phyloP scores from a whole-genome alignment of 805 yeast genomes.

The Priceomyces carsonii region DNA sequence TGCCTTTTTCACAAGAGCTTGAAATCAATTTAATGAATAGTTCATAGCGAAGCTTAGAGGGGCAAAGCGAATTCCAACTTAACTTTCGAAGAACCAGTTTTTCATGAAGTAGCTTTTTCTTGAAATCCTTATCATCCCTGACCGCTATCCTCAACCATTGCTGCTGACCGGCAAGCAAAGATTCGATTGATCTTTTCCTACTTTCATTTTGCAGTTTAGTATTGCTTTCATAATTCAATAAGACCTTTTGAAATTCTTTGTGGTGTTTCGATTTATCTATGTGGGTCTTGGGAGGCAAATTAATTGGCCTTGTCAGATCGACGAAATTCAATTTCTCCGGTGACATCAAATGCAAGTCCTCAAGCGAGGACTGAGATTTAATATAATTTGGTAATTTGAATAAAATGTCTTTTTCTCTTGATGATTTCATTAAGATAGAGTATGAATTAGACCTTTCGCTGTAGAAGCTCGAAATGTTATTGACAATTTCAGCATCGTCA shows the following conservation, averaged over 20 bases:
- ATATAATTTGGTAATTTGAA: slow-evolving; percentile 40
- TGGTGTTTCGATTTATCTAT: slow-evolving; percentile 58
- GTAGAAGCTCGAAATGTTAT: slow-evolving; percentile 38
- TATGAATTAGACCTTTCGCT: slow-evolving; percentile 34
- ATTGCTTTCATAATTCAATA: slow-evolving; percentile 39
- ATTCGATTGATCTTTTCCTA: slow-evolving; percentile 18
- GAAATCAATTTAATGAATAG: slow-evolving; percentile 28
- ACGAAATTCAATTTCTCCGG: slow-evolving; percentile 56
- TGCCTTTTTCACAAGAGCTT: slow-evolving; percentile 14
- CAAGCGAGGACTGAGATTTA: slow-evolving; percentile 46
- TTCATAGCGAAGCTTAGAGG: slow-evolving; percentile 24
- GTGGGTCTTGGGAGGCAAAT: slow-evolving; percentile 66
- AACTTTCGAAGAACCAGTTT: slow-evolving; percentile 32
- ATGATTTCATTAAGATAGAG: slow-evolving; percentile 29
- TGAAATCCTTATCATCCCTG: slow-evolving; percentile 21
- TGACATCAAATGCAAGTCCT: slow-evolving; percentile 61
- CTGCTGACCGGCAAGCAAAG: slow-evolving; percentile 20
- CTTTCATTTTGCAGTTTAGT: slow-evolving; percentile 24
- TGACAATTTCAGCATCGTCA: slow-evolving; percentile 35
- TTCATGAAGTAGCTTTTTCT: slow-evolving; percentile 25
- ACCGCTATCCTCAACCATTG: slow-evolving; percentile 26
- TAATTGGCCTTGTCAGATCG: slow-evolving; percentile 66
- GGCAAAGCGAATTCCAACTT: slow-evolving; percentile 38
- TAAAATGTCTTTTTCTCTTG: slow-evolving; percentile 33
- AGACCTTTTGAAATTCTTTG: slow-evolving; percentile 49